Base-by-base conservation (phyloP, 768 basidiomycete genomes). In the Naganishia vishniacii region DNA sequence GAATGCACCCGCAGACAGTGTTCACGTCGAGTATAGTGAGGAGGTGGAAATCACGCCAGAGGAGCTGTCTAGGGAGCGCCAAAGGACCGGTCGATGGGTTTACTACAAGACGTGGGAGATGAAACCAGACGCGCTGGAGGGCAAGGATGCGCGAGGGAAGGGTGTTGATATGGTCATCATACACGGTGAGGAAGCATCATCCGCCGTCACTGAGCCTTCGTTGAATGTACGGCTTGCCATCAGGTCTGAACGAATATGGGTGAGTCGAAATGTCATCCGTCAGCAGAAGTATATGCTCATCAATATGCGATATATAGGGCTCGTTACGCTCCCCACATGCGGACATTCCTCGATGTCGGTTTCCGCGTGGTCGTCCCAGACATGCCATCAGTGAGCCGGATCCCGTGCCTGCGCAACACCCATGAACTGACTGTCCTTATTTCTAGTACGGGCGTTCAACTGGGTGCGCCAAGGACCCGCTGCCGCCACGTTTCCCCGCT, bases 331-430 rank as follows among this genome's bases (percentile, higher is more conserved):
- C 72, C 77, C 20, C 76, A 79, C 59, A 59, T 73, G 16, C 37
- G 34, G 9, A 59, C 71, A 47, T 74, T 80, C 61, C 62, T 80
- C 6, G 72, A 72, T 42, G 72, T 71, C 1, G 79, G 78, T 0
- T 80, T 77, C 65, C 65, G 79, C 34, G 69, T 80, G 26, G 78
- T 79, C 66, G 65, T 74, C 15, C 77, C 75, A 13, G 79, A 80
- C 68, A 66, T 79, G 25, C 76, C 79, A 7, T 73, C 74, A 9
- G 78, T 79, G 47, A 68, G 78, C 70, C 12, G 40, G n/a, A 11
- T 23, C 45, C 7, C 3, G 4, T 16, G n/a, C 18, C 2, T 25
- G 5, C 3, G 7, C 18, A 3, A 26, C 20, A 25, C 12, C 9
- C 12, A 23, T 4, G 23, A 25, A 3, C 18, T 13, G 12, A 34